These are phyloP conservation scores for Senna tora DNA, from an alignment of 306 rosid genomes.

Conservation along the genomic window DNA sequence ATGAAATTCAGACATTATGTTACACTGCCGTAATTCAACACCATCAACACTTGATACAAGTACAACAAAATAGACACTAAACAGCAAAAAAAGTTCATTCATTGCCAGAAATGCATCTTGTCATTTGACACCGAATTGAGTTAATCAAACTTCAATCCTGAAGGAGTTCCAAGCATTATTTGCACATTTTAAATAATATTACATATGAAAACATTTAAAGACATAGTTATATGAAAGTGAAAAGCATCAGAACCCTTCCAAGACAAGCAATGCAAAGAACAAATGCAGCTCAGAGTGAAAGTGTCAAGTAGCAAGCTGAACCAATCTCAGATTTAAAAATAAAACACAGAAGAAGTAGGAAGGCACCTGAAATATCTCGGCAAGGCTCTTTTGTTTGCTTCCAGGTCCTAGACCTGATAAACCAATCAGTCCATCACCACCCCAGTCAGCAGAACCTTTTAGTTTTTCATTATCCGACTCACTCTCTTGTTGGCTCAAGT, in stretches of 20 bases:
- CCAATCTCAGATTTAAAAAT: background rate
- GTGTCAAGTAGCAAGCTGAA: background rate
- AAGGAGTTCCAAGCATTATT: constrained; percentile 4
- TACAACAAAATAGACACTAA: background rate
- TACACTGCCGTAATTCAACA: constrained; percentile 6
- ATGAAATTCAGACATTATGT: background rate
- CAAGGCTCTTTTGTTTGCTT: constrained; percentile 83
- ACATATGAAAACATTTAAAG: constrained; percentile 9
- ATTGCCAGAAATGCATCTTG: background rate
- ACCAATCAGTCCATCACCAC: constrained; percentile 84
- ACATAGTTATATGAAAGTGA: background rate
- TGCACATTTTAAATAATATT: constrained; percentile 5
- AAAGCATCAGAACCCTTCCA: constrained; percentile 1
- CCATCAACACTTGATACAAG: constrained; percentile 15
- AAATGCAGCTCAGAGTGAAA: background rate
- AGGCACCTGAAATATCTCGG: constrained; percentile 91
- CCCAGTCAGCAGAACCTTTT: constrained; percentile 79
- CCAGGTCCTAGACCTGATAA: constrained; percentile 83
- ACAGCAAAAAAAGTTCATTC: constrained; percentile 1
- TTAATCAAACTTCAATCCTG: background rate
- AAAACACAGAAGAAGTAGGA: constrained; percentile 25
- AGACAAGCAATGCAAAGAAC: constrained; percentile 7
- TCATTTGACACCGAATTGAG: background rate
- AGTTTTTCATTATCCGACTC: constrained; percentile 58
- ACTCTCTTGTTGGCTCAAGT: constrained; percentile 58